Evolutionary conservation across 2,329 filamentous ascomycete species (phyloP).

Genomic region (Bipolaris oryzae): DNA sequence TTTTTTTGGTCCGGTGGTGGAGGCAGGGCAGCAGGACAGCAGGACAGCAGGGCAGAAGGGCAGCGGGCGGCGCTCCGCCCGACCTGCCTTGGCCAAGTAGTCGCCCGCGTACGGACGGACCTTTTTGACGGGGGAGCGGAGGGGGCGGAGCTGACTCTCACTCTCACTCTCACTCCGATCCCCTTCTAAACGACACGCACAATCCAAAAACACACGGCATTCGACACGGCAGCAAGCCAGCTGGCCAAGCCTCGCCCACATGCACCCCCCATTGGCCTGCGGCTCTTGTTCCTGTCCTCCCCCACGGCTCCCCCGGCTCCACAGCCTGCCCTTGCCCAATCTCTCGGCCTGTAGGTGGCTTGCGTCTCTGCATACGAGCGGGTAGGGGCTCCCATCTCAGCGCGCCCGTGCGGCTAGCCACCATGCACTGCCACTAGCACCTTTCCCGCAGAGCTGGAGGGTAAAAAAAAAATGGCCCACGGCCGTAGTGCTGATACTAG

Average conservation of each 20-base stretch:
- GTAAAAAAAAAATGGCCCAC: neutral
- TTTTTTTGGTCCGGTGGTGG: too few species aligned
- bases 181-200: conserved; percentile 1
- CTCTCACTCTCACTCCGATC: neutral
- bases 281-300: neutral
- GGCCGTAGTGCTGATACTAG: neutral
- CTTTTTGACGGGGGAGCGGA: neutral
- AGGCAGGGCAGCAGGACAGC: conserved; percentile 2
- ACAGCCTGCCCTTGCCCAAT: neutral
- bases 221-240: conserved; percentile 2
- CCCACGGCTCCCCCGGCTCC: neutral
- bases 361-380: neutral
- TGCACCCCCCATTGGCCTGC: conserved; percentile 4
- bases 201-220: neutral
- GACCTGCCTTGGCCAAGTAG: neutral
- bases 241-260: conserved; percentile 7
- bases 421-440: conserved; percentile 15
- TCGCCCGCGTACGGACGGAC: conserved; percentile 6
- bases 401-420: conserved; percentile 16
- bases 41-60: conserved; percentile 2
- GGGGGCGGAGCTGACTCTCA: conserved; percentile 10
- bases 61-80: neutral
- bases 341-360: neutral
- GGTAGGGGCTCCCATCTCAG: conserved; percentile 9
- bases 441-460: conserved; percentile 5